Percentiles rank a stretch among this genome's conserved stretches.
Evolutionary conservation across 2,329 filamentous ascomycete genomes (phyloP).

Genomic region (Graphilbum sp.): DNA sequence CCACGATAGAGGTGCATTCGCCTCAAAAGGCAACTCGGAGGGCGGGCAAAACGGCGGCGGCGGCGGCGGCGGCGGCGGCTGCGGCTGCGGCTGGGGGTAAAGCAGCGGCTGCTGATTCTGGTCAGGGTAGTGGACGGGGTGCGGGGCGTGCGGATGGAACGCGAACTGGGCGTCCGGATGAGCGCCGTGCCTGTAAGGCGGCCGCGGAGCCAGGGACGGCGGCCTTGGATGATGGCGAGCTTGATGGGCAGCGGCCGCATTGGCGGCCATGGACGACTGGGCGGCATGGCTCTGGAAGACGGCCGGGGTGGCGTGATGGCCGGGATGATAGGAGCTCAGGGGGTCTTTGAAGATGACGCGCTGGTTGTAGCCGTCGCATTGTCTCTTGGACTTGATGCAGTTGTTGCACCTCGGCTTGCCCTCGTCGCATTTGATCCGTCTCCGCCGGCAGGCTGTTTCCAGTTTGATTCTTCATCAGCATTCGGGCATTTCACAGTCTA

Average conservation of each 20-base stretch:
- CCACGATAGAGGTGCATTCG: too few relatives aligned
- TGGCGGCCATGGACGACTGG: neutral
- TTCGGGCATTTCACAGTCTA: neutral
- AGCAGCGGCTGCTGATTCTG: neutral
- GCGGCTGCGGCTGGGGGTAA: neutral
- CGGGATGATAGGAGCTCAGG: slow-evolving; percentile 39
- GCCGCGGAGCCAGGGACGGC: slow-evolving; percentile 5
- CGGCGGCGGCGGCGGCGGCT: too few relatives aligned
- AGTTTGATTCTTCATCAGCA: neutral
- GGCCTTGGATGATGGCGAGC: slow-evolving; percentile 25
- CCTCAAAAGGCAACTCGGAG: too few relatives aligned
- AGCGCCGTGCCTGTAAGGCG: neutral
- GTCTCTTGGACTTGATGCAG: slow-evolving; percentile 71
- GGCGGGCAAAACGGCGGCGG: too few relatives aligned
- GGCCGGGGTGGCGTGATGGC: slow-evolving; percentile 23
- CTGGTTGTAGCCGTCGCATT: slow-evolving; percentile 73
- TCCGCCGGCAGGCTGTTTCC: slow-evolving; percentile 69
- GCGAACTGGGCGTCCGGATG: neutral
- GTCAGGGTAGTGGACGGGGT: neutral
- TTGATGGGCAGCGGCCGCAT: slow-evolving; percentile 15
- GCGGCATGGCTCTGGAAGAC: slow-evolving; percentile 28
- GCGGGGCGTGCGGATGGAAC: neutral
- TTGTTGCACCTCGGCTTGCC: slow-evolving; percentile 69
- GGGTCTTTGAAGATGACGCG: slow-evolving; percentile 67
- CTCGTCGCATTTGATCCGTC: slow-evolving; percentile 95